These are phyloP conservation scores for Silene latifolia DNA, from an alignment of 148 eudicot species.

Conservation along the genomic window DNA sequence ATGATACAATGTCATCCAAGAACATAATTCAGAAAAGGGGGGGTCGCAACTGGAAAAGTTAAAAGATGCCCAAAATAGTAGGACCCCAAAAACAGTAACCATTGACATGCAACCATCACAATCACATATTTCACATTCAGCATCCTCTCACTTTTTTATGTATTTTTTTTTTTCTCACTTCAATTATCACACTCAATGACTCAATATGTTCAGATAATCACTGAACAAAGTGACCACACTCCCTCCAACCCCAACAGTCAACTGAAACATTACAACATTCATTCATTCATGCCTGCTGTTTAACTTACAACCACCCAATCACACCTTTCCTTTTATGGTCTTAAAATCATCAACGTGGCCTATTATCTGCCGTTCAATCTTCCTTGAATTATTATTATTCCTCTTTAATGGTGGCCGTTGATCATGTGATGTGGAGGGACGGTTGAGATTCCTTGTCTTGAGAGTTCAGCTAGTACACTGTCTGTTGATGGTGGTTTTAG, in stretches of 20 bases:
- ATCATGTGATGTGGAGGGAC: slow-evolving; percentile 39
- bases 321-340: slow-evolving; percentile 10
- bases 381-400: not conserved
- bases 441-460: slow-evolving; percentile 62
- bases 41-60: too few relatives aligned
- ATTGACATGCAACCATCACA: slow-evolving; percentile 13
- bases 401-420: slow-evolving; percentile 28
- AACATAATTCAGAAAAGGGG: too few relatives aligned
- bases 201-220: slow-evolving; percentile 1
- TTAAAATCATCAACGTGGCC: slow-evolving; percentile 28
- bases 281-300: slow-evolving; percentile 25
- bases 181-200: slow-evolving; percentile 7
- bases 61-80: slow-evolving; percentile 6
- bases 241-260: slow-evolving; percentile 17
- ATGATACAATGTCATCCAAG: too few relatives aligned
- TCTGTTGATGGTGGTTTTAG: slow-evolving; percentile 81
- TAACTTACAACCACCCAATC: slow-evolving; percentile 34
- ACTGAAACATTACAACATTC: not conserved
- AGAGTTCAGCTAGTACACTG: slow-evolving; percentile 62
- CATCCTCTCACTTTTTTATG: not conserved
- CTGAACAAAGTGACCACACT: not conserved
- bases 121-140: slow-evolving; percentile 11
- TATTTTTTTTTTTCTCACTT: not conserved
- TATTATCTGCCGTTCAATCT: slow-evolving; percentile 17
- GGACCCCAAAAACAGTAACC: slow-evolving; percentile 6